These are phyloP conservation scores for Diversispora eburnea DNA, from an alignment of 192 early-diverging fungal species.

Conservation along the genomic window DNA sequence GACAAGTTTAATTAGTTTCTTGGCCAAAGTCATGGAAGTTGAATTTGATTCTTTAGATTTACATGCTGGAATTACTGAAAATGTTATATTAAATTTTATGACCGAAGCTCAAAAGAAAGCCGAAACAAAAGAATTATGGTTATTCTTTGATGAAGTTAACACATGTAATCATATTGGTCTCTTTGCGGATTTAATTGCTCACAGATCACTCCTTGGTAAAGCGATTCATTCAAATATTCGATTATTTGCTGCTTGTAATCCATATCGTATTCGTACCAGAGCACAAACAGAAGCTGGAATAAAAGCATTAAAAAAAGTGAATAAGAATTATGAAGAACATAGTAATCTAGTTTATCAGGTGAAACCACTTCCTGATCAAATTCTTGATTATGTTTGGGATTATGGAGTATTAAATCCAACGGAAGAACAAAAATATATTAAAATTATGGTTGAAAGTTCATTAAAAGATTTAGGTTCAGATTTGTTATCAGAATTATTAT, in stretches of 20 bases:
- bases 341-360: constrained; percentile 29
- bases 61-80: constrained; percentile 26
- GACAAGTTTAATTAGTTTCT: constrained; percentile 26
- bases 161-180: constrained; percentile 27
- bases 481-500: constrained; percentile 21
- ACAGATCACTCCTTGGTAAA: constrained; percentile 11
- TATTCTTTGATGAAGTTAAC: constrained; percentile 31
- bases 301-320: too few relatives aligned
- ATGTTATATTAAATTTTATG: constrained; percentile 13
- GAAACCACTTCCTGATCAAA: constrained; percentile 13
- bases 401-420: constrained; percentile 8
- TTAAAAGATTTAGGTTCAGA: not conserved
- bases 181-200: constrained; percentile 12
- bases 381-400: constrained; percentile 29
- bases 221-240: constrained; percentile 22
- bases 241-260: constrained; percentile 29
- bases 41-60: constrained; percentile 7
- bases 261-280: constrained; percentile 23
- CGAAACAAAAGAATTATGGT: constrained; percentile 15
- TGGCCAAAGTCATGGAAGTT: constrained; percentile 24
- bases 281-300: constrained; percentile 5
- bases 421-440: not conserved
- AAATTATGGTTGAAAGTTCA: not conserved
- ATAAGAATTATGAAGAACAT: constrained; percentile 6
- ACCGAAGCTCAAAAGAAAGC: constrained; percentile 1